Evolutionary conservation across 148 eudicot genomes (phyloP), one percentile per base, ranked within the genome.

Genomic region (Cornus suecica): DNA sequence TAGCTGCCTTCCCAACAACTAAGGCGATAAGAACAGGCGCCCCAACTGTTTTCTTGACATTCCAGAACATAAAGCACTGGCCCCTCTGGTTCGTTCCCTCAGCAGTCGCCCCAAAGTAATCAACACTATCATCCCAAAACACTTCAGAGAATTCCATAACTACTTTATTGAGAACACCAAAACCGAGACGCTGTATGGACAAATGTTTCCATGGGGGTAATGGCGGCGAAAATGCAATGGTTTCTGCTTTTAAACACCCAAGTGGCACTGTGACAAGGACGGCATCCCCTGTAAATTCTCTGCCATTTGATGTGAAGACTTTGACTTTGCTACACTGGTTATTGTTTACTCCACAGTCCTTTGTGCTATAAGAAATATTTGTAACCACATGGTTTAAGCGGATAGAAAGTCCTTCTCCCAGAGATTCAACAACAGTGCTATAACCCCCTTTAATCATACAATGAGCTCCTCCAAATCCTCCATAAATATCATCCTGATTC

Each of bases 371-470:
- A 70, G 86, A 77, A 79, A 96, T 83, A 72, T 86, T 78, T 22
- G 95, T 86, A 23, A 96, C 99, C 66, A 88, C 90, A 70, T 96
- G 95, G 77, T 93, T 85, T 78, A 93, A 83, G 70, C 91, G 85
- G 74, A 93, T 84, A 80, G 83, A 73, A 79, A 96, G 89, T 74
- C 97, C 99, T 72, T 84, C 84, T 28, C 85, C 88, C 45, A 96
- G 84, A 65, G 99, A 90, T 66, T 96, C 98, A 79, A 93, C 95
- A 83, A 93, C 92, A 82, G 90, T 84, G 77, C 95, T 67, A 69
- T 96, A 96, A 72, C 98, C 99, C 77, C 99, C 99, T 91, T 93
- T 96, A 56, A 96, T 93, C 99, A 96, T 96, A 87, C 99, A 96
- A 77, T 96, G 99, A 65, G 99, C 98, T 31, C 99, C 99, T 52